Evolutionary conservation across 768 basidiomycete species (phyloP).

Genomic region (Xanthoconium stramineum): DNA sequence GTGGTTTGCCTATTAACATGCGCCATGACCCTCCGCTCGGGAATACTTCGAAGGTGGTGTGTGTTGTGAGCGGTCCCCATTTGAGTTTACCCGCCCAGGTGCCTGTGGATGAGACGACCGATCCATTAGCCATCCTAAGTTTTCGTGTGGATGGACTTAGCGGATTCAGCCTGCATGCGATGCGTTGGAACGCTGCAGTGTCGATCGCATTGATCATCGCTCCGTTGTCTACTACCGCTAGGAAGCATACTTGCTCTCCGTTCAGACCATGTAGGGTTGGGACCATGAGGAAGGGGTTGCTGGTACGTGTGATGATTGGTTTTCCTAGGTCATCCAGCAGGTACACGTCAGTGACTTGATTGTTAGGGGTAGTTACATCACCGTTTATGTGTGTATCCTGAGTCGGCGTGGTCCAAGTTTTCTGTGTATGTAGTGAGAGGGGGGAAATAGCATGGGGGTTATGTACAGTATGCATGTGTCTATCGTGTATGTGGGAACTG

Average conservation of each 20-base stretch:
- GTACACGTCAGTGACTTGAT: background rate
- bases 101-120: background rate
- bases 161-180: background rate
- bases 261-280: background rate
- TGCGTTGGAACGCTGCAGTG: background rate
- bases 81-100: background rate
- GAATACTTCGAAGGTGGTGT: background rate
- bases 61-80: background rate
- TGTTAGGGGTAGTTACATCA: no score
- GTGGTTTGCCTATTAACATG: background rate
- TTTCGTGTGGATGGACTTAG: background rate
- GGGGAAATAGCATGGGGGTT: no score
- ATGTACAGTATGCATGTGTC: no score
- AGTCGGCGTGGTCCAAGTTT: no score
- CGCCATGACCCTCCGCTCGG: background rate
- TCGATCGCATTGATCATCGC: background rate
- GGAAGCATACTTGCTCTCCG: background rate
- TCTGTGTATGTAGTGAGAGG: no score
- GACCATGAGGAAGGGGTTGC: background rate
- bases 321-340: background rate
- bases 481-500: no score
- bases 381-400: no score
- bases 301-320: background rate
- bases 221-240: background rate
- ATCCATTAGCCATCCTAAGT: background rate